These are phyloP conservation scores for Podochytrium sp. DNA, from an alignment of 192 early-diverging fungal genomes.

Conservation along the genomic window DNA sequence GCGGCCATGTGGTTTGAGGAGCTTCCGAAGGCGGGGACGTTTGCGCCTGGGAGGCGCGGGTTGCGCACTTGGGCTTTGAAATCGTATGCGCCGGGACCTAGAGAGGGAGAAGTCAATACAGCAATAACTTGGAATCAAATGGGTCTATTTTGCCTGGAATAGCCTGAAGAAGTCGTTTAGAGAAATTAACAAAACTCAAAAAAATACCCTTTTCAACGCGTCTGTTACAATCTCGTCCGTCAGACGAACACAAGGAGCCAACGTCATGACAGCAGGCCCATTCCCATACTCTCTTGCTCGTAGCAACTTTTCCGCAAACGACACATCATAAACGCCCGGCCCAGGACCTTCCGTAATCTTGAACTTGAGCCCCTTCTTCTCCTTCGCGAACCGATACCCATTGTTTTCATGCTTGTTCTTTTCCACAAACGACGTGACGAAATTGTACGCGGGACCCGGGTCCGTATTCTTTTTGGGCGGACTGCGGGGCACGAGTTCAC, in stretches of 20 bases:
- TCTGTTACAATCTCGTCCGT: slow-evolving; percentile 54
- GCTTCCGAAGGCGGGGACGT: slow-evolving; percentile 32
- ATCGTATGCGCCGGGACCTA: slow-evolving; percentile 55
- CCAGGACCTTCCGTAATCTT: slow-evolving; percentile 43
- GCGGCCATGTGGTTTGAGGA: slow-evolving; percentile 17
- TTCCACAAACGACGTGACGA: slow-evolving; percentile 52
- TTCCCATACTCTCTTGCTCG: slow-evolving; percentile 36
- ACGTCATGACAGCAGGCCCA: slow-evolving; percentile 54
- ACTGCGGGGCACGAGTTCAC: slow-evolving; percentile 51
- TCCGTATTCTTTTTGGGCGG: slow-evolving; percentile 46
- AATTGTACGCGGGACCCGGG: slow-evolving; percentile 47
- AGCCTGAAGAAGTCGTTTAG: neutral
- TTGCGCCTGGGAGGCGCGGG: neutral
- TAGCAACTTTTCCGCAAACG: slow-evolving; percentile 36
- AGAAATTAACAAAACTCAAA: slow-evolving; percentile 14
- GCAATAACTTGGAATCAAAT: neutral
- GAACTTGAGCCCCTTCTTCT: slow-evolving; percentile 36
- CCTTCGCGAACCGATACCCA: slow-evolving; percentile 43
- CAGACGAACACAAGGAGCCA: slow-evolving; percentile 54
- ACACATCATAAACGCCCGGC: slow-evolving; percentile 44
- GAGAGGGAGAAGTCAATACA: slow-evolving; percentile 20
- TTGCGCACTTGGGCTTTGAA: slow-evolving; percentile 34
- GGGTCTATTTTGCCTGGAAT: slow-evolving; percentile 18
- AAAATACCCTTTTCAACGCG: slow-evolving; percentile 43
- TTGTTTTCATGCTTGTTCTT: slow-evolving; percentile 41